A percentile compares a stretch with the other conserved stretches of the same genome.
Evolutionary conservation across 2,329 filamentous ascomycete genomes (phyloP).

Genomic region (Coniochaeta sp.): DNA sequence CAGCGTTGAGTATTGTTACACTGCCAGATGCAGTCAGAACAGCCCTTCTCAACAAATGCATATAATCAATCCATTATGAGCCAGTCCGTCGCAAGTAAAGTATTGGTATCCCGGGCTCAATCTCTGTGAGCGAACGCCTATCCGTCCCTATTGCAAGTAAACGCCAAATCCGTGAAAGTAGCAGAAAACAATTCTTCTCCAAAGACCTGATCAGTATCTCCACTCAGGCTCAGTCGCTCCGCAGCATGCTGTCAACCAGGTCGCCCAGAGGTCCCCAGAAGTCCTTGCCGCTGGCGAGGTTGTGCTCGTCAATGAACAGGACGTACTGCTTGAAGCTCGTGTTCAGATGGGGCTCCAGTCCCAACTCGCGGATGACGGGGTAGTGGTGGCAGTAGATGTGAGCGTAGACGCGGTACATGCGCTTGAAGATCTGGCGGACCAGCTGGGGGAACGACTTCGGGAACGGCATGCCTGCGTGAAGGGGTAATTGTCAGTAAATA

Average conservation of each 20-base stretch:
- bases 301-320: constrained; percentile 95
- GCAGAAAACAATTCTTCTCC: background rate
- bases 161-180: background rate
- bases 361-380: constrained; percentile 88
- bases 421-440: constrained; percentile 95
- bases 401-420: constrained; percentile 95
- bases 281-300: constrained; percentile 84
- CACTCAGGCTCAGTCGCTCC: constrained; percentile 59
- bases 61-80: background rate
- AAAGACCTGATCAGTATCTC: background rate
- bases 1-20: background rate
- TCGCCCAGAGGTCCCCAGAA: constrained; percentile 96
- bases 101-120: constrained; percentile 1
- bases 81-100: background rate
- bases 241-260: constrained; percentile 94
- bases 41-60: background rate
- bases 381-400: constrained; percentile 99
- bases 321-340: constrained; percentile 99
- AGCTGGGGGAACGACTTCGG: constrained; percentile 85
- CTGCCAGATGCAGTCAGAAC: background rate
- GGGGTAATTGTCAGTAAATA: too few species aligned
- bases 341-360: constrained; percentile 93
- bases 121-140: background rate
- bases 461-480: constrained; percentile 72
- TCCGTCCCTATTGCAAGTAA: background rate